phyloP scores from a whole-genome alignment of 164 flowering plant genomes.

The Magnolia changhungtana region DNA sequence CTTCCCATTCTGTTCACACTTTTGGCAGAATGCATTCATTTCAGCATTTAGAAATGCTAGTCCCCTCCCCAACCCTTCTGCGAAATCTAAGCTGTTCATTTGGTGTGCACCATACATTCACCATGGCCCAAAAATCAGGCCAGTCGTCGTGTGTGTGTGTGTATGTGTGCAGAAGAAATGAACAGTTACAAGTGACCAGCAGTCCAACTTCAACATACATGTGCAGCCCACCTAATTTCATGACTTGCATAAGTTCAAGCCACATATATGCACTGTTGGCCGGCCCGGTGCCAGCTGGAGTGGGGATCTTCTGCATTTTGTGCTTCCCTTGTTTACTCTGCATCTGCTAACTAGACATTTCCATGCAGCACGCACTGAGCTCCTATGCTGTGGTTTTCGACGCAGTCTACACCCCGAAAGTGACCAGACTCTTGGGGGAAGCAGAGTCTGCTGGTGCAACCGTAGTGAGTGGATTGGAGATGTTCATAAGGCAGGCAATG shows the following conservation, averaged over 20 bases:
- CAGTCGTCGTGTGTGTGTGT: too few relatives aligned
- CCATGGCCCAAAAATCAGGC: neutral
- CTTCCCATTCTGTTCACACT: neutral
- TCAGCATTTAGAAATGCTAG: neutral
- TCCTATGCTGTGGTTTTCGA: conserved; percentile 77
- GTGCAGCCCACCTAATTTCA: neutral
- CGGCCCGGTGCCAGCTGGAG: neutral
- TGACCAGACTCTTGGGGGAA: conserved; percentile 80
- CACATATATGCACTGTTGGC: too few relatives aligned
- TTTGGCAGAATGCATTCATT: too few relatives aligned
- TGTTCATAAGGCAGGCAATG: conserved; percentile 94
- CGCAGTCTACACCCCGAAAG: conserved; percentile 91
- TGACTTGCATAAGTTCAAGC: neutral
- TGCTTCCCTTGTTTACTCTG: neutral
- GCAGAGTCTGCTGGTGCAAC: conserved; percentile 76
- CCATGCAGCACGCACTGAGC: conserved; percentile 61
- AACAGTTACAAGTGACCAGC: neutral
- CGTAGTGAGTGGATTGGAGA: conserved; percentile 69
- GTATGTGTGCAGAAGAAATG: too few relatives aligned
- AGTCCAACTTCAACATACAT: neutral
- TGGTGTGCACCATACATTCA: neutral
- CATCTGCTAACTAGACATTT: neutral
- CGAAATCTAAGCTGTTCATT: too few relatives aligned
- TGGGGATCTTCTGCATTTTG: neutral
- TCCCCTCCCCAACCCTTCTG: too few relatives aligned